Base-by-base conservation (phyloP, 495 filamentous ascomycete genomes). In the Xylaria telfairii region DNA sequence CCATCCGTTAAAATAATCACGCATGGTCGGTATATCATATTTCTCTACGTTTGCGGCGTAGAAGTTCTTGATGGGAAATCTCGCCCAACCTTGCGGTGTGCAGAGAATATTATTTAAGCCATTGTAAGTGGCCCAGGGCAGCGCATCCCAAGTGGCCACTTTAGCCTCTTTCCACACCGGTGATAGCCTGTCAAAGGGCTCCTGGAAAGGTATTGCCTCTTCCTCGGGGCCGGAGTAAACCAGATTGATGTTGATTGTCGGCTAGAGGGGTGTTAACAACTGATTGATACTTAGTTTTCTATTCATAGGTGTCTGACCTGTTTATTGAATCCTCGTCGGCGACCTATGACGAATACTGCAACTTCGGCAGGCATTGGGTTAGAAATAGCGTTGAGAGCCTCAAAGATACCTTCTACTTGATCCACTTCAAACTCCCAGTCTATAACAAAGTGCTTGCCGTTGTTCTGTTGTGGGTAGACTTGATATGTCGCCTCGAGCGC, bases 401-500 rank as follows among this genome's bases (percentile, higher is more conserved):
- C 37, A 82, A 73, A 34, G 74, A 63, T n/a, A 3, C 24, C 70
- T 47, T 75, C 73, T 10, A 75, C 30, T 15, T 72, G 68, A 49
- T 72, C 70, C 3, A 53, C 8, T 26, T 53, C 49, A 15, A 53
- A 53, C 24, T 53, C 49, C 6, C 6, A 53, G 12, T 53, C 49
- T 28, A 53, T 6, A 10, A 26, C 24, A 4, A 24, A 15, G 24
- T 53, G 49, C 7, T 15, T 26, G 8, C 49, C 49, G 24, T 28
- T 15, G 17, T 53, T 53, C 3, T 2, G 49, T 21, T 53, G 49
- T 12, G 49, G 49, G 63, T 73, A 70, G 12, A 75, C 57, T 7
- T 39, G 44, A 17, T 51, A 73, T 4, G 56, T 49, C n/a, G 42
- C 56, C 24, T 71, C 65, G 0, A 77, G 79, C 12, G 87, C 82